phyloP scores from a whole-genome alignment of 441 rosid genomes.

The Erodium moschatum region DNA sequence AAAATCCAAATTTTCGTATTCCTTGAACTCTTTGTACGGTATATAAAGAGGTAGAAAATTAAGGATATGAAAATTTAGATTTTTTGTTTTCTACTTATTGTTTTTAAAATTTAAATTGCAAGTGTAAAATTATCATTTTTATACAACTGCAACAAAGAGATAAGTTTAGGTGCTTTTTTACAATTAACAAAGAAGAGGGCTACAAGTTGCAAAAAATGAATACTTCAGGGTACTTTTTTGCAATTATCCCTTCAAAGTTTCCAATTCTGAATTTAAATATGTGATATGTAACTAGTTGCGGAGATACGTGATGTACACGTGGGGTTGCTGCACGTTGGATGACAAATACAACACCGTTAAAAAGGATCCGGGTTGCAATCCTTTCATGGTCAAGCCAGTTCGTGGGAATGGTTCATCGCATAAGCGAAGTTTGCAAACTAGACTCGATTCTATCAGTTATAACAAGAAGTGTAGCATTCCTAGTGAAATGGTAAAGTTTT shows the following conservation, averaged over 20 bases:
- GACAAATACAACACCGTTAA: slow-evolving; percentile 25
- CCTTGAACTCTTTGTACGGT: too few species aligned
- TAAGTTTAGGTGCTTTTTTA: too few species aligned
- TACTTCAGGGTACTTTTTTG: too few species aligned
- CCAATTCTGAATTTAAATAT: slow-evolving; percentile 14
- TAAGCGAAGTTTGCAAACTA: slow-evolving; percentile 24
- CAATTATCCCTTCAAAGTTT: neutral
- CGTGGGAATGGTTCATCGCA: slow-evolving; percentile 33
- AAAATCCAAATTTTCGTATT: too few species aligned
- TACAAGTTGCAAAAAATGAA: too few species aligned
- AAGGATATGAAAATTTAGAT: too few species aligned
- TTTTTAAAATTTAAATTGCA: too few species aligned
- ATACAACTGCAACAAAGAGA: too few species aligned
- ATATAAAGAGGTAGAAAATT: too few species aligned
- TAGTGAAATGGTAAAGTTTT: slow-evolving; percentile 43
- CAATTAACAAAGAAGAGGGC: too few species aligned
- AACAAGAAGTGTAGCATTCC: slow-evolving; percentile 35
- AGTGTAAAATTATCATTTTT: too few species aligned
- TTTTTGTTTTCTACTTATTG: too few species aligned
- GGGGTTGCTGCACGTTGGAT: slow-evolving; percentile 51
- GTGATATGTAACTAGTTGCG: slow-evolving; percentile 51
- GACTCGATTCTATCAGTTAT: slow-evolving; percentile 24
- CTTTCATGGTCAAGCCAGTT: slow-evolving; percentile 32
- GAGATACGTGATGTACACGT: slow-evolving; percentile 79
- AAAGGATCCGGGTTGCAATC: slow-evolving; percentile 29